A percentile compares a stretch with the other conserved stretches of the same genome.
phyloP scores from a whole-genome alignment of 2,329 filamentous ascomycete genomes.

The Ophiostoma ulmi region DNA sequence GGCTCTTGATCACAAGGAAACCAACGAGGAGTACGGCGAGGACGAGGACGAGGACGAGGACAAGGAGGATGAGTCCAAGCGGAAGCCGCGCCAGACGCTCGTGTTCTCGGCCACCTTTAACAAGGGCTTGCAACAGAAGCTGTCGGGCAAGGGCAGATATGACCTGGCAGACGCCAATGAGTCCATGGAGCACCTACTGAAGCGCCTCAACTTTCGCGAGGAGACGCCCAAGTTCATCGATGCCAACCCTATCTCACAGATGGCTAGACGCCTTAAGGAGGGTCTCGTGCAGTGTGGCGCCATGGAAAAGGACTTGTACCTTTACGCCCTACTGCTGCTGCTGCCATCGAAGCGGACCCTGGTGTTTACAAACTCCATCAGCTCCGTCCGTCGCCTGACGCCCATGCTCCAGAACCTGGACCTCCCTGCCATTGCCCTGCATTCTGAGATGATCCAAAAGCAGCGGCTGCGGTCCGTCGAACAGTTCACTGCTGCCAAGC shows the following conservation, averaged over 20 bases:
- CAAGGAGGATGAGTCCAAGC: conserved; percentile 35
- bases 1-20: conserved; percentile 68
- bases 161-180: conserved; percentile 67
- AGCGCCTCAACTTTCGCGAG: conserved; percentile 81
- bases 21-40: conserved; percentile 46
- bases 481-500: conserved; percentile 66
- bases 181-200: conserved; percentile 87
- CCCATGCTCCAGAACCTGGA: conserved; percentile 79
- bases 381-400: conserved; percentile 77
- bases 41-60: conserved; percentile 45
- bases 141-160: conserved; percentile 68
- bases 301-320: conserved; percentile 93
- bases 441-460: conserved; percentile 95
- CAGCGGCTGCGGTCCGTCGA: conserved; percentile 89
- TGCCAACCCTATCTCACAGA: conserved; percentile 80
- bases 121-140: conserved; percentile 82
- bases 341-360: conserved; percentile 76
- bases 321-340: conserved; percentile 81
- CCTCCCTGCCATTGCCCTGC: conserved; percentile 69
- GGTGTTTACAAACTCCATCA: conserved; percentile 95
- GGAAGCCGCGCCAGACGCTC: conserved; percentile 67
- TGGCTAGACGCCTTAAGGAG: conserved; percentile 81
- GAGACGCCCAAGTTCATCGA: conserved; percentile 86
- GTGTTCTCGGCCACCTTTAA: conserved; percentile 97
- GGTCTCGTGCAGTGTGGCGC: conserved; percentile 87